phyloP scores from a whole-genome alignment of 2,329 filamentous ascomycete species.

The Neofusicoccum parvum region DNA sequence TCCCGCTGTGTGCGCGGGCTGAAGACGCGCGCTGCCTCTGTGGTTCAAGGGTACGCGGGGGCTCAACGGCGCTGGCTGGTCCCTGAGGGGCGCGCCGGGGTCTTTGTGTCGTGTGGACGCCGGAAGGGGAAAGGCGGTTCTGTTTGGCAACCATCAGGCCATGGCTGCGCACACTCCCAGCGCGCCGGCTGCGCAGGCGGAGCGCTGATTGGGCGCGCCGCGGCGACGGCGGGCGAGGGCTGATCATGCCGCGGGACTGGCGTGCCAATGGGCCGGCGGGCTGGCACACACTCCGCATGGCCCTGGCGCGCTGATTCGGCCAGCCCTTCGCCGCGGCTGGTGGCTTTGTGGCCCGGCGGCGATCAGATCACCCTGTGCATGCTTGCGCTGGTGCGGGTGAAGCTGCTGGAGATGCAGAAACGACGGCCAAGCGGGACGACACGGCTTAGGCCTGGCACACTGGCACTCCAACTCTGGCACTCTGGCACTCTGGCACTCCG shows the following conservation, averaged over 20 bases:
- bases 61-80: constrained; percentile 11
- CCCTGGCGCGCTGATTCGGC: neutral
- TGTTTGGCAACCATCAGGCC: constrained; percentile 8
- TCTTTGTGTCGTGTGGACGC: neutral
- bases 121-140: neutral
- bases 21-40: neutral
- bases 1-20: neutral
- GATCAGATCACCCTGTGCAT: constrained; percentile 12
- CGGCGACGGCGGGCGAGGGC: no score
- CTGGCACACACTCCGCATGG: neutral
- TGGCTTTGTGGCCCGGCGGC: neutral
- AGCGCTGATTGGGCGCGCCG: neutral
- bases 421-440: neutral
- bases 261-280: neutral
- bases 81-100: neutral
- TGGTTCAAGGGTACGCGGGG: neutral
- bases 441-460: neutral
- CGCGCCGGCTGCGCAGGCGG: neutral
- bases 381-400: neutral
- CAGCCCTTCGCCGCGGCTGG: neutral
- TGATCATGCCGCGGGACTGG: no score
- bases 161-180: neutral
- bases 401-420: neutral
- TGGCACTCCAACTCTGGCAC: neutral
- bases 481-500: neutral